Evolutionary conservation across 2,329 filamentous ascomycete species (phyloP).

Genomic region (Fusarium graminum): DNA sequence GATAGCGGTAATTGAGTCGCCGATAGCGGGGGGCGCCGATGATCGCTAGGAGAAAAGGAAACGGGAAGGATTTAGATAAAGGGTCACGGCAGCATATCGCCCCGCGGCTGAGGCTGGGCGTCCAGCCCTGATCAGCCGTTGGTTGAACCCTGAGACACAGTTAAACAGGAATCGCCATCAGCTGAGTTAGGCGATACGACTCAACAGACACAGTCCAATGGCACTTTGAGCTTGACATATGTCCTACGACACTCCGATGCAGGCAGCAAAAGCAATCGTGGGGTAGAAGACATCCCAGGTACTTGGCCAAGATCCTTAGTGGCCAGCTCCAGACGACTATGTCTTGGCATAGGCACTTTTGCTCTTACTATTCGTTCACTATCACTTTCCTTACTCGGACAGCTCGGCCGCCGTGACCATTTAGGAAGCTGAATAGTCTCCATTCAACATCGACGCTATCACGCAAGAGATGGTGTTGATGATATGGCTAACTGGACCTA

Average conservation of each 20-base stretch:
- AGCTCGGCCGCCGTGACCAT: slow-evolving; percentile 35
- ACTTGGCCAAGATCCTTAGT: slow-evolving; percentile 24
- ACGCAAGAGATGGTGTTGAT: slow-evolving; percentile 37
- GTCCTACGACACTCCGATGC: neutral
- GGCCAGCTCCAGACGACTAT: slow-evolving; percentile 18
- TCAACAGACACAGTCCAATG: neutral
- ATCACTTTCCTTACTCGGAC: slow-evolving; percentile 47
- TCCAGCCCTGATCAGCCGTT: slow-evolving; percentile 1
- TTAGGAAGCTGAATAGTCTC: slow-evolving; percentile 43
- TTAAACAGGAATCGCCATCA: neutral
- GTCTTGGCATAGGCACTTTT: slow-evolving; percentile 38
- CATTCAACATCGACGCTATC: slow-evolving; percentile 26
- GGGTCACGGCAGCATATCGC: slow-evolving; percentile 17
- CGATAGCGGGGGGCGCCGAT: slow-evolving; percentile 17
- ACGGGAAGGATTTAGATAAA: slow-evolving; percentile 29
- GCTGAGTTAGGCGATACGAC: neutral
- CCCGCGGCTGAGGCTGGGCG: slow-evolving; percentile 8
- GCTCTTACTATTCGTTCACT: slow-evolving; percentile 24
- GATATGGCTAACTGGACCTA: slow-evolving; percentile 22
- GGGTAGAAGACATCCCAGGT: slow-evolving; percentile 5
- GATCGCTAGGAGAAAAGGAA: slow-evolving; percentile 27
- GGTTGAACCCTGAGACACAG: neutral
- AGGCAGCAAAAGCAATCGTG: slow-evolving; percentile 8
- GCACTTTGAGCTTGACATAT: neutral
- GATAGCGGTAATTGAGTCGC: slow-evolving; percentile 16